A percentile compares a stretch with the other conserved stretches of the same genome.
Evolutionary conservation across 768 basidiomycete genomes (phyloP).

Genomic region (Auriscalpium orientale): DNA sequence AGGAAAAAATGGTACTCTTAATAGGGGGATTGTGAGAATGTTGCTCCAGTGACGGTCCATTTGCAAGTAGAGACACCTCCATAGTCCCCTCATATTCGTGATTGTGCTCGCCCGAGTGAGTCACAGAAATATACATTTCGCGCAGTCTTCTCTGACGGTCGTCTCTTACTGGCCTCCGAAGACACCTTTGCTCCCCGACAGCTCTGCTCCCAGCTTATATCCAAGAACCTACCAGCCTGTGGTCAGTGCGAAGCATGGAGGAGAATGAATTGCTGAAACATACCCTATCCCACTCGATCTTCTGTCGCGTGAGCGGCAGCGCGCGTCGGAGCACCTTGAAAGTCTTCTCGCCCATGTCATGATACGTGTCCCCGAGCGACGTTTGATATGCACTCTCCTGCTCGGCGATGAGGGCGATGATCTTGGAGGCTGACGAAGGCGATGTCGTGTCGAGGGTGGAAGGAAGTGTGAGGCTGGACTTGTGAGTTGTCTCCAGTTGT

Average conservation of each 20-base stretch:
- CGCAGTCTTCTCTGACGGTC: too few relatives aligned
- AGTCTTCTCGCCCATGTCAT: constrained; percentile 86
- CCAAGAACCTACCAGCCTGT: constrained; percentile 41
- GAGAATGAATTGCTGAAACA: not conserved
- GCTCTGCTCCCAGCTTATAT: constrained; percentile 71
- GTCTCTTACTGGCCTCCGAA: constrained; percentile 28
- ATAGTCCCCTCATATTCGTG: too few relatives aligned
- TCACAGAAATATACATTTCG: too few relatives aligned
- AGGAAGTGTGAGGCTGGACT: constrained; percentile 55
- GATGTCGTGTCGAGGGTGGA: constrained; percentile 46
- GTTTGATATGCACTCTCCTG: constrained; percentile 78
- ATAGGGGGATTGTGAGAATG: too few relatives aligned
- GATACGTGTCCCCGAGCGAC: constrained; percentile 75
- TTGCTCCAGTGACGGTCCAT: too few relatives aligned
- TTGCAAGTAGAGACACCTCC: too few relatives aligned
- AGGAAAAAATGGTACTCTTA: too few relatives aligned
- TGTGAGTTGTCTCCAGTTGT: constrained; percentile 76
- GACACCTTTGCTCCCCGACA: constrained; percentile 56
- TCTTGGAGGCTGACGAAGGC: constrained; percentile 53
- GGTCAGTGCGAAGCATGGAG: not conserved
- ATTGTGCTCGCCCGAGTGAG: too few relatives aligned
- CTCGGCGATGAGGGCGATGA: constrained; percentile 72
- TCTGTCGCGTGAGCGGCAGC: constrained; percentile 85
- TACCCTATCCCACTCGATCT: constrained; percentile 95
- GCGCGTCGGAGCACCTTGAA: constrained; percentile 89